Conservation (phyloP, 352 stramenopile genomes). For the Pythium sukuiense region DNA sequence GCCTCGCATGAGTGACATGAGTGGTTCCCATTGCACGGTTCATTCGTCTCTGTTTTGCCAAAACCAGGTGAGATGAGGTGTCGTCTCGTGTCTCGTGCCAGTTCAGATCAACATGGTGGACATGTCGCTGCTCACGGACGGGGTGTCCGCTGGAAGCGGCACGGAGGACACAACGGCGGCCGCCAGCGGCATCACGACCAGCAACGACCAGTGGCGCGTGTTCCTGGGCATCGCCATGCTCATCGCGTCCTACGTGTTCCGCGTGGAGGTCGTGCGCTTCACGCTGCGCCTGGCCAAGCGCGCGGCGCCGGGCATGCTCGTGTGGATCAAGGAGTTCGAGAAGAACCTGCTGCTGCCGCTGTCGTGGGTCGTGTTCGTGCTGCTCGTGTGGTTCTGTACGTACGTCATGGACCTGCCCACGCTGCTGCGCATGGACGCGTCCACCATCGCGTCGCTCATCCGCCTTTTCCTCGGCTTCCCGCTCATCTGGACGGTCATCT, state of each 20-base stretch:
- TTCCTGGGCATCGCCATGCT: constrained; percentile 77
- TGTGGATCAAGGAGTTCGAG: constrained; percentile 86
- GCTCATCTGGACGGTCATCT: constrained; percentile 82
- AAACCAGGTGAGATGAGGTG: neutral
- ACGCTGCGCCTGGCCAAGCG: constrained; percentile 66
- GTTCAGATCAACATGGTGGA: neutral
- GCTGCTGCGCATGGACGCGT: constrained; percentile 42
- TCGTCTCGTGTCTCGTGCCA: neutral
- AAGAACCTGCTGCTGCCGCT: constrained; percentile 74
- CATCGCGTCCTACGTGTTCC: constrained; percentile 63
- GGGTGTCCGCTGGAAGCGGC: neutral
- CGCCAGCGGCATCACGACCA: constrained; percentile 17
- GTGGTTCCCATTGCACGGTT: neutral
- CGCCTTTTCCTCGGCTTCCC: constrained; percentile 65
- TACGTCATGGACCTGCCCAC: constrained; percentile 65
- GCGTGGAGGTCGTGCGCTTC: constrained; percentile 77
- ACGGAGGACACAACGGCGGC: neutral
- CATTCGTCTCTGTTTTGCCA: neutral
- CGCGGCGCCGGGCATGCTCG: constrained; percentile 50
- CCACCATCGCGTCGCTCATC: constrained; percentile 52
- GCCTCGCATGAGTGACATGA: neutral
- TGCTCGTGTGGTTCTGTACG: constrained; percentile 64
- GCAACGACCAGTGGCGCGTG: constrained; percentile 71
- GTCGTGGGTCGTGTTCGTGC: constrained; percentile 81
- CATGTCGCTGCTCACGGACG: neutral